Evolutionary conservation across 768 basidiomycete species (phyloP), one percentile per base, ranked within the genome.

Genomic region (Boletus reticuloceps): DNA sequence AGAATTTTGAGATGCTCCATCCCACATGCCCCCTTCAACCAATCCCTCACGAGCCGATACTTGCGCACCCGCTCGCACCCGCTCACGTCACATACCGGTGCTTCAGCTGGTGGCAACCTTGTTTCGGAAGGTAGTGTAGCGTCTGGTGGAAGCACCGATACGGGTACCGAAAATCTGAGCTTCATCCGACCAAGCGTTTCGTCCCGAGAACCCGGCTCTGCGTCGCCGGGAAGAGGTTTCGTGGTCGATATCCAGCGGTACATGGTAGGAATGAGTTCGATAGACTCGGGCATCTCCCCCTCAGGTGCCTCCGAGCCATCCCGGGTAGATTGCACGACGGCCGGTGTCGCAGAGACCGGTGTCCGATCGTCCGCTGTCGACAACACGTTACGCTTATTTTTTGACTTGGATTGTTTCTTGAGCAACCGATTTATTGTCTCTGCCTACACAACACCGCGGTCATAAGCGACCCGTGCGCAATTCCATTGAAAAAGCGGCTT

Each of bases 351-450:
- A n/a, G 53, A 70, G 53, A 47, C 61, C 20, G 67, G 74, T 5
- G 69, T 76, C 51, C 69, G 78, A 57, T 73, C 83, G 38, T 82
- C 81, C 0, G 75, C 75, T 2, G 78, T 80, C 16, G 78, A 77
- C 29, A 76, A 60, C 1, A 70, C 76, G n/a, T 75, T 79, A 12
- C 84, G 82, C 60, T 82, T 86, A 47, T 78, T 81, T 42, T 82
- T 80, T 3, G 87, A 78, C 11, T 86, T 81, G 17, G 86, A 84
- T 65, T 91, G 90, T 70, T 93, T 94, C 69, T 91, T 91, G 48
- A 94, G 80, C 14, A 94, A 78, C 27, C 92, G 86, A 62, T 93
- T 93, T 69, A 94, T 94, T 0, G 92, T 94, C 64, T 94, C 92
- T 22, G 84, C 84, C 89, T 92, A 61, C 19, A 32, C 40, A 20